Percentiles rank a stretch among this genome's conserved stretches.
These are phyloP conservation scores for Alternaria atra DNA, from an alignment of 2,329 filamentous ascomycete species.

Conservation along the genomic window DNA sequence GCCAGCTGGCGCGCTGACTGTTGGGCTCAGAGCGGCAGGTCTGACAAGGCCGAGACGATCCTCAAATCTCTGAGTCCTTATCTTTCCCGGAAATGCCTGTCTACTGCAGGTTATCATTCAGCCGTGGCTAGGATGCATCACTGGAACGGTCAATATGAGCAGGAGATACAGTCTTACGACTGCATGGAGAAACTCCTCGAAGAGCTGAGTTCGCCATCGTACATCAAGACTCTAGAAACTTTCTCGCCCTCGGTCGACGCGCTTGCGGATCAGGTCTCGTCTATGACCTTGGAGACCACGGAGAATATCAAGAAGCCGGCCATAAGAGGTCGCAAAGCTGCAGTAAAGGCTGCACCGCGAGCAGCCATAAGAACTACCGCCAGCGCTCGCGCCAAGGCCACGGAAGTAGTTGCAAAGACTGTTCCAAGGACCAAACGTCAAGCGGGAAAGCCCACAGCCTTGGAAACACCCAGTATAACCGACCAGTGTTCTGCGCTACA, in stretches of 20 bases:
- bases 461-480: slow-evolving; percentile 23
- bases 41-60: slow-evolving; percentile 60
- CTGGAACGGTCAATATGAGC: slow-evolving; percentile 56
- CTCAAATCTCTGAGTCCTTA: slow-evolving; percentile 61
- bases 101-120: slow-evolving; percentile 63
- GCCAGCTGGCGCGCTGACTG: slow-evolving; percentile 57
- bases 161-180: slow-evolving; percentile 61
- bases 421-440: slow-evolving; percentile 23
- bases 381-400: slow-evolving; percentile 26
- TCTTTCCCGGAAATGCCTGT: slow-evolving; percentile 55
- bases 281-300: slow-evolving; percentile 48
- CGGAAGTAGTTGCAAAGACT: slow-evolving; percentile 24
- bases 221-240: slow-evolving; percentile 39
- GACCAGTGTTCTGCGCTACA: slow-evolving; percentile 52
- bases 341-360: slow-evolving; percentile 25
- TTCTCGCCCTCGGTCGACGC: slow-evolving; percentile 41
- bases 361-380: slow-evolving; percentile 20
- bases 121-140: slow-evolving; percentile 61
- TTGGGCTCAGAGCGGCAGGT: slow-evolving; percentile 60
- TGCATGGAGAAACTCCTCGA: slow-evolving; percentile 58
- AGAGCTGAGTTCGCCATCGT: slow-evolving; percentile 50
- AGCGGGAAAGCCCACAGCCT: slow-evolving; percentile 7
- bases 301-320: slow-evolving; percentile 20
- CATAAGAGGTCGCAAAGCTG: slow-evolving; percentile 36
- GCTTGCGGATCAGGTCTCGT: slow-evolving; percentile 55